Evolutionary conservation across 352 stramenopile genomes (phyloP), one percentile per base, ranked within the genome.

Genomic region (Pythium brassicae): DNA sequence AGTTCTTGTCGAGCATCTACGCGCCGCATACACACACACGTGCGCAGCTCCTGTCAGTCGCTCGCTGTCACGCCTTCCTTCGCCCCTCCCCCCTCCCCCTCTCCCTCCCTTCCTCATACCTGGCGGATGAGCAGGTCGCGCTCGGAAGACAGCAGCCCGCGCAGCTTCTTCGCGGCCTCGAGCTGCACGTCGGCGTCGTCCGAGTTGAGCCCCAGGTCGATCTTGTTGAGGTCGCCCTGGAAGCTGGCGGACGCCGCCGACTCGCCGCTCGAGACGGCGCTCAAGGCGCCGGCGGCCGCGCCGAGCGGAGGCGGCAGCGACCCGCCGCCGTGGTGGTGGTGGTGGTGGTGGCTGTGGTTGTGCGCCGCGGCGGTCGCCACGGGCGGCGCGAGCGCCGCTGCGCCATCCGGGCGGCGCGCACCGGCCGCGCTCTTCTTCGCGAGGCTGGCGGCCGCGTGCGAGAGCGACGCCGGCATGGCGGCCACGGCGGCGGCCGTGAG

Each of bases 1-100:
- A 92, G 65, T 94, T 92, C 61, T 94, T 93, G 68, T 93, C 83
- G 27, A 93, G 70, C 83, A 93, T 93, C 83, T 93, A 32, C 11
- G 23, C 23, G 32, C 14, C 17, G 20, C 27, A 34, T 3, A 23
- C 10, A 34, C 22, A 34, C 10, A 48, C 43, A 25, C 40, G 20
- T 46, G 20, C 17, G 20, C 15, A 20, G 45, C 15, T n/a, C 11
- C 42, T 27, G 10, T 35, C 15, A 20, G 10, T 48, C 10, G 6
- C 22, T 32, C 45, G 14, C 26, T n/a, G 32, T 7, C 6, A n/a
- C 32, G 32, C 32, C 5, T 14, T 7, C 32, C 14, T 9, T 37
- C n/a, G n/a, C n/a, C n/a, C n/a, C n/a, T n/a, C n/a, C 8, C 8
- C 8, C n/a, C 22, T 27, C 10, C 3, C 9, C 23, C 23, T 10